Base-by-base conservation (phyloP, 2,329 filamentous ascomycete genomes). In the Ramichloridium luteum region DNA sequence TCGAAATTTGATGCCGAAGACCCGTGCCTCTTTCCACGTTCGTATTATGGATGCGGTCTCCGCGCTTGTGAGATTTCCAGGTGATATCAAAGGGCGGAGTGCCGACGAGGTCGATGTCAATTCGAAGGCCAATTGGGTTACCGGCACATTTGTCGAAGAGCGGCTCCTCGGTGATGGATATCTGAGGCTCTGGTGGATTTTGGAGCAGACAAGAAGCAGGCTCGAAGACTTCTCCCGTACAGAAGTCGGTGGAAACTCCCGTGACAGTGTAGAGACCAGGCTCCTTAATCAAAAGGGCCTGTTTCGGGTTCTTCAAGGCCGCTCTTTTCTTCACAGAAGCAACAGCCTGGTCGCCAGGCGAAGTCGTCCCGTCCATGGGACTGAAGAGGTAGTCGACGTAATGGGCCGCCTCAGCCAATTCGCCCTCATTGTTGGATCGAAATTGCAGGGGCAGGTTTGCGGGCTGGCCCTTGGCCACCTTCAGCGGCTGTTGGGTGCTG, bases 111-210 rank as follows among this genome's bases (percentile, higher is more conserved):
- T 96, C 85, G 30, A 98, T 62, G 49, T 90, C 80, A 25, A 98
- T 82, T 8, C 80, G 73, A 33, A 98, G 69, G 25, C 90, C 90
- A 39, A 98, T 82, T 0, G 90, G 84, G 50, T 85, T 93, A 28
- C 86, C 85, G 20, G 86, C 88, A 54, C 90, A 98, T 53, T 92
- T 93, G 56, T 98, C 90, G 31, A 83, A 80, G 26, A 98, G 85
- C 40, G 85, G 78, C 46, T 93, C 80, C 5, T 75, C 68, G 17
- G 70, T 70, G 30, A 98, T 64, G 4, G 72, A 66, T 36, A 98
- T 56, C 34, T 78, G 74, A 6, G 90, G 90, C 57, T 93, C 78
- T 1, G 90, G 77, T 4, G 90, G 90, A 44, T 96, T 98, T 43
- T 92, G 68, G 32, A 98, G 64, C 36, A 93, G 67, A 55, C 88